Evolutionary conservation across 495 filamentous ascomycete genomes (phyloP).

Genomic region (Penicillium crystallinum): DNA sequence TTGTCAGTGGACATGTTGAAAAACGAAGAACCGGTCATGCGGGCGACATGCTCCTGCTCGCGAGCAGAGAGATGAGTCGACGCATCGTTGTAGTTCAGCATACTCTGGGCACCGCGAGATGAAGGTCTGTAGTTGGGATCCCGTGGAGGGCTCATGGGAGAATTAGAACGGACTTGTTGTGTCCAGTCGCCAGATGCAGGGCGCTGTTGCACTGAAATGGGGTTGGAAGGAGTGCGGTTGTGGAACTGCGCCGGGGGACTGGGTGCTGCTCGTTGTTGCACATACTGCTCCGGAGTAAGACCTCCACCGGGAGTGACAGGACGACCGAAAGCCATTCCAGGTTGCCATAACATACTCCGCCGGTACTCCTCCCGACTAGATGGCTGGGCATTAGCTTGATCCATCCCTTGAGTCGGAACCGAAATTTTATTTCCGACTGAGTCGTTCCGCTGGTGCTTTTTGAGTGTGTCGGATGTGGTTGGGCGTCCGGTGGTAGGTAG

Average conservation of each 20-base stretch:
- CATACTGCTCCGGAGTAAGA: constrained; percentile 71
- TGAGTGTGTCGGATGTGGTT: constrained; percentile 34
- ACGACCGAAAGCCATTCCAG: constrained; percentile 51
- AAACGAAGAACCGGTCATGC: constrained; percentile 76
- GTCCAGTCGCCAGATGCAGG: constrained; percentile 54
- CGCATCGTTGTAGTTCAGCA: constrained; percentile 48
- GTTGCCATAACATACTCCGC: constrained; percentile 74
- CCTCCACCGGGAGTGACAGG: constrained; percentile 41
- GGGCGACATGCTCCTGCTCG: constrained; percentile 90
- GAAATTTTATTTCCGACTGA: constrained; percentile 29
- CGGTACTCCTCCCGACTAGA: constrained; percentile 45
- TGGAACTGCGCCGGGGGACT: constrained; percentile 50
- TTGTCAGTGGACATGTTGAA: constrained; percentile 61
- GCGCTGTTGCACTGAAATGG: constrained; percentile 36
- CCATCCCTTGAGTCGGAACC: constrained; percentile 24
- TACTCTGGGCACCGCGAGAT: constrained; percentile 43
- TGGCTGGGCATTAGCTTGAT: constrained; percentile 33
- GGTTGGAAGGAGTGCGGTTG: constrained; percentile 51
- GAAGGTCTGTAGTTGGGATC: constrained; percentile 44
- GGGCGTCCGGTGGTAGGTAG: constrained; percentile 51
- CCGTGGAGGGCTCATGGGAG: constrained; percentile 30
- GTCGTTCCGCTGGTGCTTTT: constrained; percentile 38
- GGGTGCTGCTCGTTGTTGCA: constrained; percentile 72
- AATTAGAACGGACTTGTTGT: constrained; percentile 42
- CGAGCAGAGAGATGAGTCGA: constrained; percentile 77